Conservation (phyloP, 176 grass and related monocot species). For the Lolium multiflorum region DNA sequence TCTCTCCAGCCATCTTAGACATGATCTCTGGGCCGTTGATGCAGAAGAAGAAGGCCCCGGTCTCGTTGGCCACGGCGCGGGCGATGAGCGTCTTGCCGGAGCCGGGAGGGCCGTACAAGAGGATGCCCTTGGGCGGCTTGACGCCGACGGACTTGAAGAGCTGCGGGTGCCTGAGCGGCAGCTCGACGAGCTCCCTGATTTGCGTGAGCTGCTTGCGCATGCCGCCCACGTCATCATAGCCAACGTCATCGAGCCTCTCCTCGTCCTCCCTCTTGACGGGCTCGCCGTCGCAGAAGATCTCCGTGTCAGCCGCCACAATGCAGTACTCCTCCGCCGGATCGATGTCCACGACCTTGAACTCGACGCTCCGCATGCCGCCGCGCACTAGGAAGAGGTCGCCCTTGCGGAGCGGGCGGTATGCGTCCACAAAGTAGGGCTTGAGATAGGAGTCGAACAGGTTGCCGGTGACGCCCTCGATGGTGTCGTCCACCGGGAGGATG, state of each 20-base stretch:
- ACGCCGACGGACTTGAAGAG: slow-evolving; percentile 65
- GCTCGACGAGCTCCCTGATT: slow-evolving; percentile 63
- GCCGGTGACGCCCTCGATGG: slow-evolving; percentile 56
- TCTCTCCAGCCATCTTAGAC: slow-evolving; percentile 66
- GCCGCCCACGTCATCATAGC: slow-evolving; percentile 68
- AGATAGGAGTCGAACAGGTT: slow-evolving; percentile 65
- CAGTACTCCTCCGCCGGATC: slow-evolving; percentile 53
- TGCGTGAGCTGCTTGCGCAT: slow-evolving; percentile 65
- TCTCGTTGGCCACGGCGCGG: slow-evolving; percentile 65
- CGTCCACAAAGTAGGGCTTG: slow-evolving; percentile 61
- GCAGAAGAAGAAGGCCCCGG: slow-evolving; percentile 58
- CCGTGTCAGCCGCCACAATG: slow-evolving; percentile 43
- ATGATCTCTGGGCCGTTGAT: slow-evolving; percentile 72
- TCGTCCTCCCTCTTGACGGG: slow-evolving; percentile 60
- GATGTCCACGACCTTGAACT: slow-evolving; percentile 64
- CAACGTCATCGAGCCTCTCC: slow-evolving; percentile 57
- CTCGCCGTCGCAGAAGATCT: slow-evolving; percentile 62
- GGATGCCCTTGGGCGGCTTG: slow-evolving; percentile 67
- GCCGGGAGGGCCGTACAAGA: slow-evolving; percentile 56
- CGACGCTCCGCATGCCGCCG: slow-evolving; percentile 63
- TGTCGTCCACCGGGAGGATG: slow-evolving; percentile 65
- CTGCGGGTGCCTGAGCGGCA: slow-evolving; percentile 60
- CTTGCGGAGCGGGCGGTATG: slow-evolving; percentile 61
- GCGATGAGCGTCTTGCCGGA: slow-evolving; percentile 64
- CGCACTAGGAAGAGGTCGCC: slow-evolving; percentile 63